Percentiles rank a stretch among this genome's conserved stretches.
These are phyloP conservation scores for Lenwebbia sp. DNA, from an alignment of 345 rosid genomes.

Conservation along the genomic window DNA sequence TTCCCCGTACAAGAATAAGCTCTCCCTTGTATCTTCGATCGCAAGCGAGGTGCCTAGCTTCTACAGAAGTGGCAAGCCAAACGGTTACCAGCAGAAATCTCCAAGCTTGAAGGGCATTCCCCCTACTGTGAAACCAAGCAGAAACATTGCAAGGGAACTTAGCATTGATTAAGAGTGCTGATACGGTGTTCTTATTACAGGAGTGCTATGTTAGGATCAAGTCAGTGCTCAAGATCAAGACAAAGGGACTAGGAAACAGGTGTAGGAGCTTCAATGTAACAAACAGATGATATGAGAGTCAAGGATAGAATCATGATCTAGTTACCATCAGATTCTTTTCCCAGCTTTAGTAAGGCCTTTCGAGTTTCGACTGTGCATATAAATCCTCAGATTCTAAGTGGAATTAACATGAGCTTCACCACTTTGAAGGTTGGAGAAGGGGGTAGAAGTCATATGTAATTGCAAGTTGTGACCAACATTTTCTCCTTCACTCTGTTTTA, in stretches of 20 bases:
- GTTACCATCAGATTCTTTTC: neutral
- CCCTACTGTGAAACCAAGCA: conserved; percentile 40
- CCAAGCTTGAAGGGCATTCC: conserved; percentile 58
- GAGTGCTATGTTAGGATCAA: neutral
- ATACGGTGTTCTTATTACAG: neutral
- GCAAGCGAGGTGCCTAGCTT: conserved; percentile 33
- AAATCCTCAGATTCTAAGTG: neutral
- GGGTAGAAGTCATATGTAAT: neutral
- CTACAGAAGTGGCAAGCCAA: conserved; percentile 13
- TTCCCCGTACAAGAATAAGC: conserved; percentile 67
- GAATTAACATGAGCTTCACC: neutral
- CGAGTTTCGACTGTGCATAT: neutral
- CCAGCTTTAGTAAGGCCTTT: neutral
- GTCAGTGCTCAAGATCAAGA: neutral
- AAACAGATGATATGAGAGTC: neutral
- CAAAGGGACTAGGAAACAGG: neutral
- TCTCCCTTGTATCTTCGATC: conserved; percentile 28
- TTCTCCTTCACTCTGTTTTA: neutral
- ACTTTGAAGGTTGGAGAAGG: neutral
- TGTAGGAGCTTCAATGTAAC: neutral
- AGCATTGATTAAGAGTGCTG: conserved; percentile 51
- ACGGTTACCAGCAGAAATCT: conserved; percentile 59
- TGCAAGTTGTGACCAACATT: neutral
- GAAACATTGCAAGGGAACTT: conserved; percentile 29
- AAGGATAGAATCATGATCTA: neutral